Percentiles rank a stretch among this genome's conserved stretches.
phyloP scores from a whole-genome alignment of 768 basidiomycete genomes.

The Boletus tomentosulus region DNA sequence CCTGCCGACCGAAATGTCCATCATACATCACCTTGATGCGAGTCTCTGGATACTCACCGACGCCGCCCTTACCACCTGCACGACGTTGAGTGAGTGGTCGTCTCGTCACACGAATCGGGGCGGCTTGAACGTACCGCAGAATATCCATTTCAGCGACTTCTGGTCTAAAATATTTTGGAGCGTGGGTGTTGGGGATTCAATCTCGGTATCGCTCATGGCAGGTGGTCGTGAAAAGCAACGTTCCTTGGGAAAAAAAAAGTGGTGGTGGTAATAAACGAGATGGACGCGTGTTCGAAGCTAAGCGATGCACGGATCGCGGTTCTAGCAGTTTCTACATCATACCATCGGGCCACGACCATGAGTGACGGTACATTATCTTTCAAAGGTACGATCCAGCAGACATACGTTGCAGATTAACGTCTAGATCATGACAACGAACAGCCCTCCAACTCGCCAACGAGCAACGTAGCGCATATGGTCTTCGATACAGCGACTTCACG shows the following conservation, averaged over 20 bases:
- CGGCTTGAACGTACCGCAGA: slow-evolving; percentile 68
- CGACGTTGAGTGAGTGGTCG: slow-evolving; percentile 10
- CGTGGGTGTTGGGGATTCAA: slow-evolving; percentile 69
- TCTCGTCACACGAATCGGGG: slow-evolving; percentile 5
- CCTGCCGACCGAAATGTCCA: slow-evolving; percentile 44
- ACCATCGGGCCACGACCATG: slow-evolving; percentile 17
- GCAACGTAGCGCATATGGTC: slow-evolving; percentile 85
- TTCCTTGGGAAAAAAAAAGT: slow-evolving; percentile 1
- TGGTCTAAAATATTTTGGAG: slow-evolving; percentile 96
- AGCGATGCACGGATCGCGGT: slow-evolving; percentile 7
- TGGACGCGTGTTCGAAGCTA: slow-evolving; percentile 20
- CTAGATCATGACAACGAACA: slow-evolving; percentile 29
- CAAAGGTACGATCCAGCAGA: slow-evolving; percentile 34
- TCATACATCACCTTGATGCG: neutral
- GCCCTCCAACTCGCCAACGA: slow-evolving; percentile 83
- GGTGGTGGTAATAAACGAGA: slow-evolving; percentile 6
- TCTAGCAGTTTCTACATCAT: slow-evolving; percentile 10
- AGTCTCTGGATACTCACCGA: slow-evolving; percentile 54
- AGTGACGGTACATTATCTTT: slow-evolving; percentile 32
- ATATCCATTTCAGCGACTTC: slow-evolving; percentile 94
- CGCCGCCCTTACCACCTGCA: slow-evolving; percentile 96
- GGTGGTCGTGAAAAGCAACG: slow-evolving; percentile 7
- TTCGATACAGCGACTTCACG: slow-evolving; percentile 83
- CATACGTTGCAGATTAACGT: neutral
- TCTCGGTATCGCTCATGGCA: slow-evolving; percentile 34